These are phyloP conservation scores for Corniculantispora saksenae DNA, from an alignment of 2,329 filamentous ascomycete genomes.

Conservation along the genomic window DNA sequence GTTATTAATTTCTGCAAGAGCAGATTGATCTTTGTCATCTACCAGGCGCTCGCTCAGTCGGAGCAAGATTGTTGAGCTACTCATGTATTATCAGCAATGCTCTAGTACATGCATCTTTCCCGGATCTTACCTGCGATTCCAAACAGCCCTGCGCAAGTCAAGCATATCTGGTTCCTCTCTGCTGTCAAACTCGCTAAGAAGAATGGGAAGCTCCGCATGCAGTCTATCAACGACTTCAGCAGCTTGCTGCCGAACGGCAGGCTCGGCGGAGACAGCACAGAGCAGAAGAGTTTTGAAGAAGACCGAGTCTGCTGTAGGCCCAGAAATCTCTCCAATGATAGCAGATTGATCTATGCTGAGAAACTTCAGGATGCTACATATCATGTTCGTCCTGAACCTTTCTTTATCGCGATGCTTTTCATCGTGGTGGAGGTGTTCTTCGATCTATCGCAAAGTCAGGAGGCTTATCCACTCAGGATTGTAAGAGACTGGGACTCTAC, in stretches of 20 bases:
- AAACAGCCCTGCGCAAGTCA: constrained; percentile 45
- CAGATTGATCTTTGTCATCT: constrained; percentile 43
- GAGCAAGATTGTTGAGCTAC: constrained; percentile 41
- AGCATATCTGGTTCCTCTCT: constrained; percentile 28
- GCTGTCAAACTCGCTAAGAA: constrained; percentile 29
- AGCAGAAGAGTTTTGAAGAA: constrained; percentile 54
- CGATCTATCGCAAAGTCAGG: constrained; percentile 7
- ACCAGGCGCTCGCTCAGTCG: constrained; percentile 51
- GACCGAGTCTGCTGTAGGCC: constrained; percentile 26
- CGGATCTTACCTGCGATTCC: constrained; percentile 51
- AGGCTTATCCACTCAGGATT: background rate
- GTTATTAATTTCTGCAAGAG: constrained; percentile 51
- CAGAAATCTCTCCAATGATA: constrained; percentile 34
- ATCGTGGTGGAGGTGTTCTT: constrained; percentile 10
- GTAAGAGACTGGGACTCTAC: constrained; percentile 36
- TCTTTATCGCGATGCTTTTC: constrained; percentile 23
- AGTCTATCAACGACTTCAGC: constrained; percentile 49
- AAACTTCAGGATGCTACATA: constrained; percentile 54
- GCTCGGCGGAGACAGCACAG: constrained; percentile 54
- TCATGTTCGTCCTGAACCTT: constrained; percentile 22
- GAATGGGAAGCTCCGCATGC: constrained; percentile 38
- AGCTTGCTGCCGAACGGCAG: constrained; percentile 50
- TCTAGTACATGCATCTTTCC: background rate
- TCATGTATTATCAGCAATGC: constrained; percentile 11
- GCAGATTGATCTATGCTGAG: constrained; percentile 50